phyloP scores from a whole-genome alignment of 257 asterid species.

The Orobanche coerulescens region DNA sequence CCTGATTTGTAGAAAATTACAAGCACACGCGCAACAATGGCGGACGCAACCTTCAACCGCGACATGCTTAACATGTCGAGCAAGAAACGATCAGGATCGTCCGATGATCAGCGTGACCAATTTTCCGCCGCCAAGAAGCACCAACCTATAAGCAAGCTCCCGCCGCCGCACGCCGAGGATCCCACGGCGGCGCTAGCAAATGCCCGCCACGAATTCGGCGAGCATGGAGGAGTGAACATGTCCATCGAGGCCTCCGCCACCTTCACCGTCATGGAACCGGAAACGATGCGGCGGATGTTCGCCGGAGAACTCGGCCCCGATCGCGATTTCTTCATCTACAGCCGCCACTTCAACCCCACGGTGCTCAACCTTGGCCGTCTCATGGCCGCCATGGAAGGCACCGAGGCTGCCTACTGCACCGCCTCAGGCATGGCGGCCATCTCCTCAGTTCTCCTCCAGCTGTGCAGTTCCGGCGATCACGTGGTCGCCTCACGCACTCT shows the following conservation, averaged over 20 bases:
- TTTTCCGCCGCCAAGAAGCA: too few species aligned
- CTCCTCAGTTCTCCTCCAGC: conserved; percentile 53
- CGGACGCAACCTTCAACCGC: not conserved
- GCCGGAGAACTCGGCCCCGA: conserved; percentile 65
- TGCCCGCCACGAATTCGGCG: too few species aligned
- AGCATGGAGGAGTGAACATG: too few species aligned
- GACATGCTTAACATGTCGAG: not conserved
- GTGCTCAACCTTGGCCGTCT: conserved; percentile 57
- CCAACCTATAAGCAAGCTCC: too few species aligned
- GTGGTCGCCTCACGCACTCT: conserved; percentile 56
- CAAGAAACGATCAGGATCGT: not conserved
- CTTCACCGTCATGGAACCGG: conserved; percentile 86
- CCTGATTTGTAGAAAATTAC: too few species aligned
- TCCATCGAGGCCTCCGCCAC: too few species aligned
- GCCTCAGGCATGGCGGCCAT: conserved; percentile 81
- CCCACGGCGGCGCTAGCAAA: too few species aligned
- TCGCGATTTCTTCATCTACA: conserved; percentile 55
- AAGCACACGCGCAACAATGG: not conserved
- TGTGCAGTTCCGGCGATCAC: conserved; percentile 66
- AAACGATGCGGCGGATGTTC: conserved; percentile 64
- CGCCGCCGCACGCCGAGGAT: too few species aligned
- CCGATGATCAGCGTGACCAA: conserved; percentile 7
- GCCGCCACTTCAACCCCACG: too few species aligned
- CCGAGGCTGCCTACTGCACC: conserved; percentile 79
- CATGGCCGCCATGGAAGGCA: conserved; percentile 67